These are phyloP conservation scores for Bipolaris victoriae DNA, from an alignment of 2,329 filamentous ascomycete species.

Conservation along the genomic window DNA sequence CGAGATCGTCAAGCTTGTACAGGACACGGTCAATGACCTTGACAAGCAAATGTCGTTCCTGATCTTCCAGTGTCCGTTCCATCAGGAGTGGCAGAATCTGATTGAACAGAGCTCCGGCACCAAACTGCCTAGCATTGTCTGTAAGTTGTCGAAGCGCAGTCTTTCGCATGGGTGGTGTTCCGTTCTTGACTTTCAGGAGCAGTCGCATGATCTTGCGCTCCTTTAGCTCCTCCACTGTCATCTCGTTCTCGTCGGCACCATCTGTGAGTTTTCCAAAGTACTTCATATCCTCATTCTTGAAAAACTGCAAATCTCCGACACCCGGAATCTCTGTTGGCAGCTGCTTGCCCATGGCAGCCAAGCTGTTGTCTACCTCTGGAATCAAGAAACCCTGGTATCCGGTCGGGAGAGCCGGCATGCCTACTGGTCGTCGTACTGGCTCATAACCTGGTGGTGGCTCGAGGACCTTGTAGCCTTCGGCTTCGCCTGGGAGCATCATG, in stretches of 20 bases:
- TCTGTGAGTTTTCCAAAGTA: slow-evolving; percentile 99
- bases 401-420: slow-evolving; percentile 74
- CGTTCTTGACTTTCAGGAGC: slow-evolving; percentile 97
- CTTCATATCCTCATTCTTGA: slow-evolving; percentile 98
- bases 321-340: slow-evolving; percentile 95
- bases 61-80: slow-evolving; percentile 97
- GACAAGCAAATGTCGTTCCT: slow-evolving; percentile 96
- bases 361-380: slow-evolving; percentile 87
- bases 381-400: slow-evolving; percentile 87
- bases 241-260: slow-evolving; percentile 85
- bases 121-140: slow-evolving; percentile 95
- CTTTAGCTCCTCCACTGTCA: slow-evolving; percentile 94
- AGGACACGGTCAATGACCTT: slow-evolving; percentile 99
- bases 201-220: slow-evolving; percentile 98
- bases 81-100: slow-evolving; percentile 96
- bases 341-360: slow-evolving; percentile 79
- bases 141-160: slow-evolving; percentile 96
- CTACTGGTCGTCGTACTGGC: slow-evolving; percentile 74
- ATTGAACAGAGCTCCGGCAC: slow-evolving; percentile 91
- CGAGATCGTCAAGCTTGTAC: slow-evolving; percentile 97
- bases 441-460: slow-evolving; percentile 91
- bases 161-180: slow-evolving; percentile 97
- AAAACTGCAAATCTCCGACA: slow-evolving; percentile 94
- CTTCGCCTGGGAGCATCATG: slow-evolving; percentile 83
- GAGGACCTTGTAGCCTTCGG: slow-evolving; percentile 90